Percentiles rank a stretch among this genome's conserved stretches.
Evolutionary conservation across 2,329 filamentous ascomycete species (phyloP).

Genomic region (Fusarium begoniae): DNA sequence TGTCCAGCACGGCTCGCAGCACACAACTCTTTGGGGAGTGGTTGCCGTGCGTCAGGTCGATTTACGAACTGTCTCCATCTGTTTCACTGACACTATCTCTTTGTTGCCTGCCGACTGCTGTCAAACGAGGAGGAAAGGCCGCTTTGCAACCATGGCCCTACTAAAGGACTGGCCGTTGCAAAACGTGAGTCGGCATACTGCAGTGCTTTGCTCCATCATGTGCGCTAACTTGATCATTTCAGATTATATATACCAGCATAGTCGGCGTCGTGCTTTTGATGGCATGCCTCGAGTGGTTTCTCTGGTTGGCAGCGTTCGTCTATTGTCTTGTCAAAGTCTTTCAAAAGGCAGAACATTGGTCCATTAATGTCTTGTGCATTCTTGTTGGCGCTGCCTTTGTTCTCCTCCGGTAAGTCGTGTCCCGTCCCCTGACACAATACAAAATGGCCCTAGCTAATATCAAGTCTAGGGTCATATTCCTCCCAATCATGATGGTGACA

Average conservation of each 20-base stretch:
- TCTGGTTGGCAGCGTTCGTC: constrained; percentile 92
- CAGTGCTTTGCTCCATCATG: neutral
- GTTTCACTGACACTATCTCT: neutral
- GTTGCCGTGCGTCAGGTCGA: neutral
- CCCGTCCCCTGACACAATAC: too few species aligned
- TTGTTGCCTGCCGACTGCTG: neutral
- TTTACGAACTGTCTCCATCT: neutral
- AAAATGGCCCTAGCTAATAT: neutral
- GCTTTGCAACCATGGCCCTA: constrained; percentile 50
- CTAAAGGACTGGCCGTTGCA: constrained; percentile 61
- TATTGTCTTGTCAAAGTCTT: constrained; percentile 93
- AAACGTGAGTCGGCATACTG: constrained; percentile 46
- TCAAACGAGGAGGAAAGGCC: neutral
- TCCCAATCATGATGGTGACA: constrained; percentile 94
- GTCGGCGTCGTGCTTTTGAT: constrained; percentile 84
- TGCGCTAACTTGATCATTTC: neutral
- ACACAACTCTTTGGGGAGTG: neutral
- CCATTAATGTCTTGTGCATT: constrained; percentile 79
- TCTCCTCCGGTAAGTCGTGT: constrained; percentile 70
- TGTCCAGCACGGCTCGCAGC: neutral
- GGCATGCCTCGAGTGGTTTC: constrained; percentile 89
- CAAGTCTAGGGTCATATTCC: constrained; percentile 74
- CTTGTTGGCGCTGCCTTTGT: constrained; percentile 79
- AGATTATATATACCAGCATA: constrained; percentile 88
- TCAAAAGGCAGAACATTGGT: constrained; percentile 88